These are phyloP conservation scores for Vitis labrusca DNA, from an alignment of 164 flowering plant species.

Conservation along the genomic window DNA sequence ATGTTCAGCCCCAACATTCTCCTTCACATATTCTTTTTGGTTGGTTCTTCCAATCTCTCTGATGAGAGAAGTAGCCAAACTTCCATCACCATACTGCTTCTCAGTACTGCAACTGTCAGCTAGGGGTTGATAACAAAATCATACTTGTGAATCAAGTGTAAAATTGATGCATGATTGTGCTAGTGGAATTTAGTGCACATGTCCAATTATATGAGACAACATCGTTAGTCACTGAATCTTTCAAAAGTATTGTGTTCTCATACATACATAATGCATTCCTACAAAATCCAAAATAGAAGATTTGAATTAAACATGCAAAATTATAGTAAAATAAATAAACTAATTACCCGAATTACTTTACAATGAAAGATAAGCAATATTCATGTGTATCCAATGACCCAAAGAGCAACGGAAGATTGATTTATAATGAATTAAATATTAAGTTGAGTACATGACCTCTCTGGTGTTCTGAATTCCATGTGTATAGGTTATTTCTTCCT, in stretches of 20 bases:
- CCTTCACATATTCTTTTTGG: conserved; percentile 83
- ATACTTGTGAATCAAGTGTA: conserved; percentile 83
- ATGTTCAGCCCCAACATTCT: conserved; percentile 89
- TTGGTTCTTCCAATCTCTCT: conserved; percentile 89
- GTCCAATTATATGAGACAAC: conserved; percentile 78
- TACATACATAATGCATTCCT: conserved; percentile 70
- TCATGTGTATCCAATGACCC: conserved; percentile 85
- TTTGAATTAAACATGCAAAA: not conserved
- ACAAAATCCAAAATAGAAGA: conserved; percentile 21
- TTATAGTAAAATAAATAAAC: not conserved
- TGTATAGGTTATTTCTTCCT: conserved; percentile 56
- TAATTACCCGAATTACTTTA: conserved; percentile 54
- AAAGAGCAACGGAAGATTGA: conserved; percentile 81
- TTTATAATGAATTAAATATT: conserved; percentile 84
- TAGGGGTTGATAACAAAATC: conserved; percentile 67
- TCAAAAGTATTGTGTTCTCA: conserved; percentile 71
- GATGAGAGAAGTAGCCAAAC: conserved; percentile 65
- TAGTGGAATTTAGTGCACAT: conserved; percentile 87
- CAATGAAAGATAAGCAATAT: conserved; percentile 72
- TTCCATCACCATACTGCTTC: conserved; percentile 82
- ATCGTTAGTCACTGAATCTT: conserved; percentile 71
- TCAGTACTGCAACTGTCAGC: conserved; percentile 82
- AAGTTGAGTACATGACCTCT: conserved; percentile 66
- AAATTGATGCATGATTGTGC: conserved; percentile 83
- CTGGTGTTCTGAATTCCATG: conserved; percentile 90